Conservation (phyloP, 1,284 basidiomycete species). For the Ustilago cynodontis region DNA sequence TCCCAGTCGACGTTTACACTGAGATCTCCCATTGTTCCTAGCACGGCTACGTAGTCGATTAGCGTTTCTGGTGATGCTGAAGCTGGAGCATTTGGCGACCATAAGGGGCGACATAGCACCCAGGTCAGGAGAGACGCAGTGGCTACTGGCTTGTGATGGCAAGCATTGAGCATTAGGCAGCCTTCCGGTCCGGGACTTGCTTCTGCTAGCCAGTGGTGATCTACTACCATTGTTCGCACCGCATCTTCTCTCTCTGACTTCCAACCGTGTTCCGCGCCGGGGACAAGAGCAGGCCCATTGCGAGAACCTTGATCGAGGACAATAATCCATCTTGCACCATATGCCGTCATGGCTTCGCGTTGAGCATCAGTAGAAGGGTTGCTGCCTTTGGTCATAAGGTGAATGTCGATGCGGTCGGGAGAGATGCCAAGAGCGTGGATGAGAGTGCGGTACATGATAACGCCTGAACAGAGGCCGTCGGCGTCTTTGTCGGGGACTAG, state of each 20-base stretch:
- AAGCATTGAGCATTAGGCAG: slow-evolving; percentile 55
- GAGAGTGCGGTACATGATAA: slow-evolving; percentile 56
- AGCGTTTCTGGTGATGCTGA: slow-evolving; percentile 20
- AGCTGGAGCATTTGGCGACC: slow-evolving; percentile 7
- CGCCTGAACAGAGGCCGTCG: slow-evolving; percentile 55
- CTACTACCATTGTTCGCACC: slow-evolving; percentile 49
- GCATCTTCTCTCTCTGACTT: slow-evolving; percentile 16
- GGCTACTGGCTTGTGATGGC: slow-evolving; percentile 49
- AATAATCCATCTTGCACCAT: slow-evolving; percentile 48
- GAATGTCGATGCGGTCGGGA: slow-evolving; percentile 36
- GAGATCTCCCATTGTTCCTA: slow-evolving; percentile 60
- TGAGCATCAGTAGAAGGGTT: slow-evolving; percentile 34
- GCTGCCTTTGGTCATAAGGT: slow-evolving; percentile 56
- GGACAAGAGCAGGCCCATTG: slow-evolving; percentile 44
- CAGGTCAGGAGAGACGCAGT: slow-evolving; percentile 53
- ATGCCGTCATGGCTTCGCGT: slow-evolving; percentile 33
- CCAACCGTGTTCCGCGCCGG: slow-evolving; percentile 54
- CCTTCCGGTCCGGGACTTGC: slow-evolving; percentile 44
- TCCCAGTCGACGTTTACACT: slow-evolving; percentile 53
- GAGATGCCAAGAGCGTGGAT: slow-evolving; percentile 31
- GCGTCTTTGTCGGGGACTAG: slow-evolving; percentile 59
- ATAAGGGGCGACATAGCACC: slow-evolving; percentile 53
- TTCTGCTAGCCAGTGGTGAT: slow-evolving; percentile 51
- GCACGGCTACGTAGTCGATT: slow-evolving; percentile 55
- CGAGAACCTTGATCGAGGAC: slow-evolving; percentile 61